phyloP scores from a whole-genome alignment of 2,329 filamentous ascomycete species.

The Fusarium nematophilum region DNA sequence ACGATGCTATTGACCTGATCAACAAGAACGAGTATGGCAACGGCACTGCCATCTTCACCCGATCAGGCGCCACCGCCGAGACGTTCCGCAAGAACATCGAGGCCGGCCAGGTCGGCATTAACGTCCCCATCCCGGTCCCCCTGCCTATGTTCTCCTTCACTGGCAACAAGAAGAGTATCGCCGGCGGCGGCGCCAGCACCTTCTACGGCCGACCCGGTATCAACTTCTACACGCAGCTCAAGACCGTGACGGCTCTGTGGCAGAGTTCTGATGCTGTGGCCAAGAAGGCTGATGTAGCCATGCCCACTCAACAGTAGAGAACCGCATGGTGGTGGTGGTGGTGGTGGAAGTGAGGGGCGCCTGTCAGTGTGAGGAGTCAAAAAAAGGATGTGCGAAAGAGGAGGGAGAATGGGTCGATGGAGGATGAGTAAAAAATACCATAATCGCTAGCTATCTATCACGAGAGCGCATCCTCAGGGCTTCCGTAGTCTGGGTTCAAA shows the following conservation, averaged over 20 bases:
- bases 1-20: slow-evolving; percentile 84
- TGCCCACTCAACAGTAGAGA: slow-evolving; percentile 71
- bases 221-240: slow-evolving; percentile 95
- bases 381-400: slow-evolving; percentile 15
- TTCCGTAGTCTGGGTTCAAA: slow-evolving; percentile 9
- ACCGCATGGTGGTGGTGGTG: not conserved
- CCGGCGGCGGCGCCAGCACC: slow-evolving; percentile 89
- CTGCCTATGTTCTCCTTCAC: slow-evolving; percentile 80
- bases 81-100: slow-evolving; percentile 84
- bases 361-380: not conserved
- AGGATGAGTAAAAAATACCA: slow-evolving; percentile 20
- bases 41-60: slow-evolving; percentile 86
- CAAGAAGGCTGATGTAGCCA: slow-evolving; percentile 86
- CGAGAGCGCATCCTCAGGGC: not conserved
- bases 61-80: slow-evolving; percentile 79
- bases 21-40: slow-evolving; percentile 90
- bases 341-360: not conserved
- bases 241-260: slow-evolving; percentile 97
- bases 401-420: not conserved
- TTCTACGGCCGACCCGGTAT: slow-evolving; percentile 96
- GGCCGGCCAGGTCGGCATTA: slow-evolving; percentile 87
- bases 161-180: slow-evolving; percentile 88
- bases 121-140: slow-evolving; percentile 81
- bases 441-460: slow-evolving; percentile 24
- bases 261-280: slow-evolving; percentile 84